Base-by-base conservation (phyloP, 1,139 yeast species). In the Sugiyamaella pinicola region DNA sequence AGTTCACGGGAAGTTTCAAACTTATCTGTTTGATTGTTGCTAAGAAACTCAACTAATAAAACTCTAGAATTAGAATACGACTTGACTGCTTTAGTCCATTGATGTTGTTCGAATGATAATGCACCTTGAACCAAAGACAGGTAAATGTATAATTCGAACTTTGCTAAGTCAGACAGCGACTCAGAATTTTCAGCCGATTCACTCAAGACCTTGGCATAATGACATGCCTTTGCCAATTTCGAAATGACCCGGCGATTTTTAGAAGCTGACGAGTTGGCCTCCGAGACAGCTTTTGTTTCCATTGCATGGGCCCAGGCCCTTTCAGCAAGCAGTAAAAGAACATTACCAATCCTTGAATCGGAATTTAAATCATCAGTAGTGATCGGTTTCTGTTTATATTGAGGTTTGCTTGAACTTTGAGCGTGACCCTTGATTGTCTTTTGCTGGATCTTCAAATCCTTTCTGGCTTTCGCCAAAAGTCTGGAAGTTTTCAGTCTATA, bases 271-370 rank as follows among this genome's bases (percentile, higher is more conserved):
- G 75, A 79, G 45, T 80, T 79, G 52, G 83, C 77, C 59, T 84
- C 90, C 60, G 83, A 69, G 52, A 77, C 69, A 19, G 78, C 73
- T 58, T 80, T 81, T 54, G 83, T 76, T 67, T 86, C 91, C 68
- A 82, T 76, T 0, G 91, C 86, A 62, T 79, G 81, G 35, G 88
- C 75, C 66, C 84, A 73, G 59, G 85, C 85, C 62, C 93, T 76
- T 67, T 88, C 96, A 0, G 85, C 82, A 9, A 78, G 75, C 22
- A 78, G 71, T 29, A 86, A 72, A 21, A 79, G 67, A 18, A 86
- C 68, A 26, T 70, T 66, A 12, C 82, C 87, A 62, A 69, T 79
- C 52, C 73, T 69, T 9, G 69, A 58, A 61, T 84, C 78, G n/a
- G 64, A 55, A 2, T 67, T 69, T 61, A 82, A 81, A 55, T 81